Evolutionary conservation across 2,329 filamentous ascomycete species (phyloP).

Genomic region (Sclerotinia trifoliorum): DNA sequence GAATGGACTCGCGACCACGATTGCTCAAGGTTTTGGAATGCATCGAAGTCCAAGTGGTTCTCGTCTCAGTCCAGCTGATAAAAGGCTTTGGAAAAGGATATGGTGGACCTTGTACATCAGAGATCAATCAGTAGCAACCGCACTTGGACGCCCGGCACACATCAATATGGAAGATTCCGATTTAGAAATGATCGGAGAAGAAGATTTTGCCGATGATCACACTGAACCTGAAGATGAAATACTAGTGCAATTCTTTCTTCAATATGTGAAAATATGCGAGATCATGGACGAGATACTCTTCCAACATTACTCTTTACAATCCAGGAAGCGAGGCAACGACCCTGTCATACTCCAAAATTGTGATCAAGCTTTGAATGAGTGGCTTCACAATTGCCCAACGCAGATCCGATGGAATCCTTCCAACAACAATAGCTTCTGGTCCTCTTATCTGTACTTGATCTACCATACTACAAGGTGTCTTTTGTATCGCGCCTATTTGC

Average conservation of each 20-base stretch:
- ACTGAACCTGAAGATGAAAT: conserved; percentile 19
- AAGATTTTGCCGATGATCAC: conserved; percentile 90
- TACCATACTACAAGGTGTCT: conserved; percentile 96
- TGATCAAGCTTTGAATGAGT: conserved; percentile 95
- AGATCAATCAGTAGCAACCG: conserved; percentile 91
- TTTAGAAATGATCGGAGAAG: conserved; percentile 92
- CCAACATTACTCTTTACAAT: conserved; percentile 93
- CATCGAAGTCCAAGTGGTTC: conserved; percentile 92
- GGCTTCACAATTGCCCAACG: conserved; percentile 92
- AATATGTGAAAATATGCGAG: conserved; percentile 57
- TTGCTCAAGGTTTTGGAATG: conserved; percentile 96
- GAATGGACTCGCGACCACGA: conserved; percentile 90
- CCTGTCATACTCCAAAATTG: conserved; percentile 93
- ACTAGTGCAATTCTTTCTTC: conserved; percentile 26
- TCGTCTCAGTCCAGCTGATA: conserved; percentile 86
- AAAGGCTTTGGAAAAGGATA: conserved; percentile 67
- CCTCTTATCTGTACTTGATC: conserved; percentile 85
- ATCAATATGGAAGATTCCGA: conserved; percentile 97
- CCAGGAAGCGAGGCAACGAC: conserved; percentile 80
- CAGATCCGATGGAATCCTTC: conserved; percentile 91
- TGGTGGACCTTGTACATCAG: conserved; percentile 98
- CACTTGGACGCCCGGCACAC: conserved; percentile 83
- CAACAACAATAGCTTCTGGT: conserved; percentile 85
- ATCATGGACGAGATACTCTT: conserved; percentile 96
- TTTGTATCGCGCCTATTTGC: conserved; percentile 94